Evolutionary conservation across 2,329 filamentous ascomycete genomes (phyloP), one percentile per base, ranked within the genome.

Genomic region (Fusarium avenaceum): DNA sequence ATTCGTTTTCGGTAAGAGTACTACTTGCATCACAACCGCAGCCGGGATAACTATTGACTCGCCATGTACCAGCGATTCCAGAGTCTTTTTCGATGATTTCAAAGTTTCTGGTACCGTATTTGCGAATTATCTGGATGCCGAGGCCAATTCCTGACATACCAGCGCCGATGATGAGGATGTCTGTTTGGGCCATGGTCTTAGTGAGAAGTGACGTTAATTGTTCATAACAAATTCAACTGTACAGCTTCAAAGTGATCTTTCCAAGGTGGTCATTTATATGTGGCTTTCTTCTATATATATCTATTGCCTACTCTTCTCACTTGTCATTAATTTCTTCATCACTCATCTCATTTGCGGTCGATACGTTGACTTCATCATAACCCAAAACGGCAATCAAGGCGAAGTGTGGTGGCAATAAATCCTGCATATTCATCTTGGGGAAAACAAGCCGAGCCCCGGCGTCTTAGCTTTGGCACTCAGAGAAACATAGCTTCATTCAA

Each of bases 81-180:
- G 59, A 51, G 1, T 59, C 57, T 26, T 70, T 76, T 11, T 76
- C 74, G 5, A 74, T 58, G 4, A 76, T 65, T 13, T 70, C 64
- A 24, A 76, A 76, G 17, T 60, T 70, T 20, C 68, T 58, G 3
- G 58, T 66, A 4, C 57, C 44, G 4, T 68, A 60, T 4, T 72
- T 50, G 1, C 63, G 55, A 3, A 75, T 40, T 2, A 75, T 32
- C 15, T 74, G 72, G 2, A 76, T 48, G 4, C 65, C 72, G 7
- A 75, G 55, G 2, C 68, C 69, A 26, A 76, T 64, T 1, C 74
- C 74, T 3, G 72, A 75, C 68, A 76, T 76, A 17, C 74, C 74
- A 3, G 66, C 70, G 9, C 72, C 74, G 10, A 76, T 75, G 17
- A 76, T 73, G 10, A 76, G 58, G n/a, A 74, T 60, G 15, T 73